Base-by-base conservation (phyloP, 2,329 filamentous ascomycete species). In the Acephala macrosclerotiorum region DNA sequence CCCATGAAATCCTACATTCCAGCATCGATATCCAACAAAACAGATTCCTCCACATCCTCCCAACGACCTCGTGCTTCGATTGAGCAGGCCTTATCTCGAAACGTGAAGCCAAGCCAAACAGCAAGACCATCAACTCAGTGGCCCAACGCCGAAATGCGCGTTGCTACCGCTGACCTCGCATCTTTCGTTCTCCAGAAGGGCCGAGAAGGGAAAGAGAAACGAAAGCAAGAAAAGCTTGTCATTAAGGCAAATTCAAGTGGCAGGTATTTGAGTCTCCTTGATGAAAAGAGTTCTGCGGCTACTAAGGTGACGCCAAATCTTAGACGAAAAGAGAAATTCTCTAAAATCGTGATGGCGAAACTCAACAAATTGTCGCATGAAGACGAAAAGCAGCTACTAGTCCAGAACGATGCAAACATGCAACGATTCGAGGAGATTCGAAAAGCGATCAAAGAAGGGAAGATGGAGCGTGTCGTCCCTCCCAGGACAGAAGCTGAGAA, bases 381-480 rank as follows among this genome's bases (percentile, higher is more conserved):
- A 14, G 49, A 57, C 14, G 53, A 22, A 36, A 2, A 26, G 9
- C 12, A 8, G 8, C 20, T 26, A 4, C 16, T 35, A 1, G 18
- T 29, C 7, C 42, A 20, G 26, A 35, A 53, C 33, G 38, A 55
- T 18, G 35, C 6, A 6, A 55, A 58, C 3, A 3, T 33, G 11
- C 22, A 5, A 22, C 49, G 12, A 26, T 12, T 29, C 25, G 14
- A 16, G 49, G 25, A 53, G 16, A 53, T 26, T 12, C 57, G 58
- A 11, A 60, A 47, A 35, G 62, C 59, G 12, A 69, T 69, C 18
- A 35, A 29, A 16, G 67, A 65, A 53, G 67, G 67, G 9, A 67
- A 63, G 57, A 20, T 69, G 14, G 67, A 69, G 38, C 49, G 58
- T 1, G 63, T 65, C 1, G 47, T 65, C 18, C 64, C 64, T 14